A percentile compares a stretch with the other conserved stretches of the same genome.
Conservation (phyloP, 1,284 basidiomycete species). For the Rhodofomes roseus region DNA sequence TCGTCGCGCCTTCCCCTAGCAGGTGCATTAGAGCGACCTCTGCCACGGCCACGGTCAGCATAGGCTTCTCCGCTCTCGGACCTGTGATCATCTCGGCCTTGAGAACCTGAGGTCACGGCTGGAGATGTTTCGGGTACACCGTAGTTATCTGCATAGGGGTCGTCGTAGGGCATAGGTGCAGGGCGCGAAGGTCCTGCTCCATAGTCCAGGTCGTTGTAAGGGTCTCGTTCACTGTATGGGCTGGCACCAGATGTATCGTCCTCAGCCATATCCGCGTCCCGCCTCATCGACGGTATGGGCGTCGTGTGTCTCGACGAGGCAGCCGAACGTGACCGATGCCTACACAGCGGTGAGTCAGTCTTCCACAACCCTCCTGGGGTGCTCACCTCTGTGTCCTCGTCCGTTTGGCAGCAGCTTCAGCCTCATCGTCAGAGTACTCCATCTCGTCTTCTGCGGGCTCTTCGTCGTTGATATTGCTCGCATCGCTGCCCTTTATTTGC, state of each 20-base stretch:
- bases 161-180: constrained; percentile 66
- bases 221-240: constrained; percentile 59
- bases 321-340: constrained; percentile 47
- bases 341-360: constrained; percentile 22
- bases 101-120: not conserved
- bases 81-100: not conserved
- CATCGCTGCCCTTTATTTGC: constrained; percentile 77
- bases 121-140: constrained; percentile 12
- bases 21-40: constrained; percentile 8
- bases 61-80: constrained; percentile 2
- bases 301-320: constrained; percentile 52
- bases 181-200: constrained; percentile 53
- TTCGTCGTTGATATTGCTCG: constrained; percentile 90
- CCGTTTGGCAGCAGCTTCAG: constrained; percentile 68
- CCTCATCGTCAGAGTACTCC: constrained; percentile 90
- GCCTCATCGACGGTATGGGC: constrained; percentile 48
- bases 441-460: constrained; percentile 82
- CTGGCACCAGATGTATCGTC: constrained; percentile 41
- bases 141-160: constrained; percentile 64
- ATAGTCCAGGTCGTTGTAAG: constrained; percentile 60
- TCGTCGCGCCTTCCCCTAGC: constrained; percentile 12
- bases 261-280: constrained; percentile 49
- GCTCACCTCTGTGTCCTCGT: constrained; percentile 51
- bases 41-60: constrained; percentile 21
- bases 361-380: not conserved